A percentile compares a stretch with the other conserved stretches of the same genome.
Evolutionary conservation across 371 early-diverging fungal species (phyloP).

Genomic region (Capillidium heterosporum): DNA sequence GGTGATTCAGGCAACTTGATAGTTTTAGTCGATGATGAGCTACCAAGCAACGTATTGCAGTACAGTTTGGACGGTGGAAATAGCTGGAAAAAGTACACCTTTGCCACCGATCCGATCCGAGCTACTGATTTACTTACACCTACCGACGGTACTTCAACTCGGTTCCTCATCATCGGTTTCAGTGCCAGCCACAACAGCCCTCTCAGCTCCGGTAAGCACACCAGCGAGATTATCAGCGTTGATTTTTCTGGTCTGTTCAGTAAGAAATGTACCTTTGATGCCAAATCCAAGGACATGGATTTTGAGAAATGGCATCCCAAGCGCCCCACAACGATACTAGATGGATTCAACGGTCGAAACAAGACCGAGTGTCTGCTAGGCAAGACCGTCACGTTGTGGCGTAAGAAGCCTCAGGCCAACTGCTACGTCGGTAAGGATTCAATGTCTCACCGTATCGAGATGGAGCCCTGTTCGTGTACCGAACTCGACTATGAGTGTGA

Average conservation of each 20-base stretch:
- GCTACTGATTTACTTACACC: slow-evolving; percentile 34
- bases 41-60: slow-evolving; percentile 43
- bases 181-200: not conserved
- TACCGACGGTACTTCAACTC: slow-evolving; percentile 29
- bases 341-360: not conserved
- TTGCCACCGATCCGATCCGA: slow-evolving; percentile 22
- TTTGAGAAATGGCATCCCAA: not conserved
- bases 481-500: slow-evolving; percentile 62
- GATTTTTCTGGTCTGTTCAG: slow-evolving; percentile 19
- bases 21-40: slow-evolving; percentile 43
- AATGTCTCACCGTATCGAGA: slow-evolving; percentile 25
- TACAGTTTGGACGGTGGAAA: slow-evolving; percentile 49
- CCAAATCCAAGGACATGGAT: not conserved
- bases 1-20: slow-evolving; percentile 66
- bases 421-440: slow-evolving; percentile 54
- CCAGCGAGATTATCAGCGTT: slow-evolving; percentile 19
- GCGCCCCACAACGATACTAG: not conserved
- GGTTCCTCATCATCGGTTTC: slow-evolving; percentile 23
- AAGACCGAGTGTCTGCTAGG: slow-evolving; percentile 22
- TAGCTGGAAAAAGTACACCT: slow-evolving; percentile 33
- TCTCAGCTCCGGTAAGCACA: slow-evolving; percentile 4
- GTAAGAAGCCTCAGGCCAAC: slow-evolving; percentile 52
- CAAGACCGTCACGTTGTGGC: slow-evolving; percentile 41
- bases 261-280: not conserved
- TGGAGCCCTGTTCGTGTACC: slow-evolving; percentile 42